Evolutionary conservation across 495 filamentous ascomycete genomes (phyloP).

Genomic region (Neurospora cerealis): DNA sequence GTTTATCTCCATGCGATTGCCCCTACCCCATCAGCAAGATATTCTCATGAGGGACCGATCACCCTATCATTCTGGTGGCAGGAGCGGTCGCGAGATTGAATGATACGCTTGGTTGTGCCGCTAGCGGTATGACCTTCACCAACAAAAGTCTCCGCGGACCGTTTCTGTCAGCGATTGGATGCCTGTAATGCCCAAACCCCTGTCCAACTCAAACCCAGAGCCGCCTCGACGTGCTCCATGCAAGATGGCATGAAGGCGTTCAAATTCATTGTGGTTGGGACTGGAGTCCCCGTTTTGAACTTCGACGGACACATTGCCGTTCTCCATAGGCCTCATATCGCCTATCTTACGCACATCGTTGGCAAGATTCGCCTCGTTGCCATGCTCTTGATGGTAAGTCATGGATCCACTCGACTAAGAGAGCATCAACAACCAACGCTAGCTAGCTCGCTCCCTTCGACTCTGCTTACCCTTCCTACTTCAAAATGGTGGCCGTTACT

Average conservation of each 20-base stretch:
- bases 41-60: not conserved
- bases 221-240: slow-evolving; percentile 12
- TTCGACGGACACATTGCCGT: not conserved
- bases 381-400: not conserved
- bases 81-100: slow-evolving; percentile 1
- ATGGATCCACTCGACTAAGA: not conserved
- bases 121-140: slow-evolving; percentile 12
- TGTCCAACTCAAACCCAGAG: slow-evolving; percentile 26
- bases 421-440: not conserved
- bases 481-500: slow-evolving; percentile 5
- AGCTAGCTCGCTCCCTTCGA: not conserved
- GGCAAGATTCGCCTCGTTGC: not conserved
- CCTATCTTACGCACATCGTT: not conserved
- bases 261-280: not conserved
- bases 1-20: not conserved
- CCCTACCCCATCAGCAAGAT: not conserved
- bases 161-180: slow-evolving; percentile 19
- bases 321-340: not conserved
- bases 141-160: slow-evolving; percentile 10
- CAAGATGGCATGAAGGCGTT: slow-evolving; percentile 4
- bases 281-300: not conserved
- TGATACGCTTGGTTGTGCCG: slow-evolving; percentile 13
- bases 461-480: not conserved
- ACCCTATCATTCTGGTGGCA: not conserved
- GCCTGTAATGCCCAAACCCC: slow-evolving; percentile 9